These are phyloP conservation scores for Phytophthora ramorum DNA, from an alignment of 352 stramenopile genomes.

Conservation along the genomic window DNA sequence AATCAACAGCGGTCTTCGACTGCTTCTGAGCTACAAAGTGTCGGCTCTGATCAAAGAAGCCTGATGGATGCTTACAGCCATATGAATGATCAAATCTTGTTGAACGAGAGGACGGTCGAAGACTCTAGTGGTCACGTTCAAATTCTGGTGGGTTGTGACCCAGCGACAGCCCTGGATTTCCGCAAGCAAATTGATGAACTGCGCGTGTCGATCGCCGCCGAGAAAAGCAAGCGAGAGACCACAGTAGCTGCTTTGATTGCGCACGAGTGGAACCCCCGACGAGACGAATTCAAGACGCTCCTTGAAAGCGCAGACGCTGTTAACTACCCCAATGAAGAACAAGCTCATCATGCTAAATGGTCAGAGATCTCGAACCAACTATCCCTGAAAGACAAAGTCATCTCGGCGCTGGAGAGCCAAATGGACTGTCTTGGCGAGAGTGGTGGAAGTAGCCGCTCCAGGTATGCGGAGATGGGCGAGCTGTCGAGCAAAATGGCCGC, in stretches of 20 bases:
- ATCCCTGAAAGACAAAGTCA: conserved; percentile 20
- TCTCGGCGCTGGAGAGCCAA: conserved; percentile 27
- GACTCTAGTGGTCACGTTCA: conserved; percentile 32
- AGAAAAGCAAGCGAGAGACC: conserved; percentile 50
- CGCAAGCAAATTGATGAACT: conserved; percentile 51
- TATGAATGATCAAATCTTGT: conserved; percentile 47
- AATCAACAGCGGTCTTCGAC: conserved; percentile 3
- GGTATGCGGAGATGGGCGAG: conserved; percentile 39
- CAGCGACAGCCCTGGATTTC: conserved; percentile 34
- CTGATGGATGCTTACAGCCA: conserved; percentile 41
- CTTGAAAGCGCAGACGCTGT: conserved; percentile 10
- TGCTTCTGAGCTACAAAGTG: conserved; percentile 2
- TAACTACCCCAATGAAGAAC: conserved; percentile 17
- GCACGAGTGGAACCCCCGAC: conserved; percentile 24
- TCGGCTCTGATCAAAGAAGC: conserved; percentile 20
- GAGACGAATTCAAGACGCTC: conserved; percentile 19
- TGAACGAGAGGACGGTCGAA: conserved; percentile 50
- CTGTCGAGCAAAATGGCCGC: conserved; percentile 45
- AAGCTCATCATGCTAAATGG: conserved; percentile 31
- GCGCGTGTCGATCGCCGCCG: conserved; percentile 35
- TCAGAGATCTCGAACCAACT: conserved; percentile 21
- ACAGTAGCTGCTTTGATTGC: conserved; percentile 51
- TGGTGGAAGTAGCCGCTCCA: conserved; percentile 19
- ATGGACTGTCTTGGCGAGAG: conserved; percentile 22
- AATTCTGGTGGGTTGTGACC: conserved; percentile 33